phyloP scores from a whole-genome alignment of 2,329 filamentous ascomycete genomes.

The Pezicula rhizophila region DNA sequence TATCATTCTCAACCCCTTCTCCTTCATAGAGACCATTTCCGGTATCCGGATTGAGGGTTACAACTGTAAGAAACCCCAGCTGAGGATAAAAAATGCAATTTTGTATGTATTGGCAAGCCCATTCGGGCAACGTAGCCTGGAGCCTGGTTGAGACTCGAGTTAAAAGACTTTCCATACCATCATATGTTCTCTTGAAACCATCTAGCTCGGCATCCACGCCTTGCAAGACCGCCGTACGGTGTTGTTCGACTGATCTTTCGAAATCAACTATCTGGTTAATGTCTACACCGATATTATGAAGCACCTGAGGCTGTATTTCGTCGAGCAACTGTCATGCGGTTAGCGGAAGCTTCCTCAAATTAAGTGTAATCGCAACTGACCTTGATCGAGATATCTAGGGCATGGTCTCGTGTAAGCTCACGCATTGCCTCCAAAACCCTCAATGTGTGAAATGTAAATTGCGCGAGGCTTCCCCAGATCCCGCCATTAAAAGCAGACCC shows the following conservation, averaged over 20 bases:
- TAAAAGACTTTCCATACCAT: constrained; percentile 70
- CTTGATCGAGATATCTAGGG: constrained; percentile 46
- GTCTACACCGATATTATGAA: constrained; percentile 62
- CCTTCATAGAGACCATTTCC: constrained; percentile 60
- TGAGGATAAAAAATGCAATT: constrained; percentile 91
- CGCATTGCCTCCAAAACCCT: constrained; percentile 60
- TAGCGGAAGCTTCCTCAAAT: neutral
- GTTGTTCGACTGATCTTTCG: constrained; percentile 60
- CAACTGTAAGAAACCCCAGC: constrained; percentile 79
- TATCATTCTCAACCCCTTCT: constrained; percentile 43
- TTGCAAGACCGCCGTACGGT: constrained; percentile 64
- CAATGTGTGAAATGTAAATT: constrained; percentile 67
- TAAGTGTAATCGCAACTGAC: constrained; percentile 28
- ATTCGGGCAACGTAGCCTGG: constrained; percentile 54
- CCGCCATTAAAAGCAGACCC: constrained; percentile 49
- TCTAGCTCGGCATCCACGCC: constrained; percentile 74
- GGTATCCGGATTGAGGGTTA: constrained; percentile 54
- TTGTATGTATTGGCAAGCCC: constrained; percentile 45
- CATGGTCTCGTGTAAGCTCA: constrained; percentile 48
- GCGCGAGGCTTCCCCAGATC: constrained; percentile 65
- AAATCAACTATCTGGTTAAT: constrained; percentile 78
- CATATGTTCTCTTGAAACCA: constrained; percentile 68
- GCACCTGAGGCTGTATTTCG: constrained; percentile 48
- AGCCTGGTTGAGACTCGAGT: constrained; percentile 61
- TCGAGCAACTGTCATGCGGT: constrained; percentile 43